phyloP scores from a whole-genome alignment of 805 yeast species.

The Metschnikowia orientalis region DNA sequence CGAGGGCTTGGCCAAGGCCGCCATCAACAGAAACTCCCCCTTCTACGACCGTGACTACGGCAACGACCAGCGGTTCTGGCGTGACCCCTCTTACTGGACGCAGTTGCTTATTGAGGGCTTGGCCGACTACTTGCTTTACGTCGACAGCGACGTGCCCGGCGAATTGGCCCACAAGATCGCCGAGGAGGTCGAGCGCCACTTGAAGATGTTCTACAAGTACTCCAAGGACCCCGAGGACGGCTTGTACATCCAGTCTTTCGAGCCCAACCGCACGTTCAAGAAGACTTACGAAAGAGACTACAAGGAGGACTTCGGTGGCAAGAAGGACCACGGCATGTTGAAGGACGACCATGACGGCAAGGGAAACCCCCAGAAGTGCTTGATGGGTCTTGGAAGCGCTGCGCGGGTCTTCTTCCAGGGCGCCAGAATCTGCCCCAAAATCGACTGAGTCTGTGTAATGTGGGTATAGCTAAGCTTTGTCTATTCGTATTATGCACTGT shows the following conservation, averaged over 20 bases:
- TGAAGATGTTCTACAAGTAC: constrained; percentile 54
- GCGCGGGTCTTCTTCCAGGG: constrained; percentile 68
- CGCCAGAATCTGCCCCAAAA: constrained; percentile 42
- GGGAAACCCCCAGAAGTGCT: constrained; percentile 41
- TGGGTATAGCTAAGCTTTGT: too few species aligned
- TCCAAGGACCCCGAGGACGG: constrained; percentile 56
- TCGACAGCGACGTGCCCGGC: constrained; percentile 39
- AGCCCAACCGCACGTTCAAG: constrained; percentile 50
- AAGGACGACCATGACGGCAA: constrained; percentile 47
- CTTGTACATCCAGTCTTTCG: constrained; percentile 55
- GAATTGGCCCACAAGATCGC: constrained; percentile 34
- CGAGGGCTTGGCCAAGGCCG: constrained; percentile 52
- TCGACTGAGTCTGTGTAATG: constrained; percentile 4
- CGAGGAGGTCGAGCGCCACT: constrained; percentile 49
- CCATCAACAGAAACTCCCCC: constrained; percentile 50
- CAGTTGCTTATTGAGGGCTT: constrained; percentile 64
- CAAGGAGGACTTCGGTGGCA: constrained; percentile 50
- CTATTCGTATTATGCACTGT: background rate
- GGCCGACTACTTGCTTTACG: constrained; percentile 55
- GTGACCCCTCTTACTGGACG: constrained; percentile 58
- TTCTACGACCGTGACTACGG: constrained; percentile 63
- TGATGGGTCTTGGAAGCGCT: constrained; percentile 64
- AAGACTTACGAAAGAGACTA: constrained; percentile 47
- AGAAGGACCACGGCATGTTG: constrained; percentile 46
- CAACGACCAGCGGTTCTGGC: constrained; percentile 53